Conservation (phyloP, 1,139 yeast genomes). For the Suhomyces terraborum region DNA sequence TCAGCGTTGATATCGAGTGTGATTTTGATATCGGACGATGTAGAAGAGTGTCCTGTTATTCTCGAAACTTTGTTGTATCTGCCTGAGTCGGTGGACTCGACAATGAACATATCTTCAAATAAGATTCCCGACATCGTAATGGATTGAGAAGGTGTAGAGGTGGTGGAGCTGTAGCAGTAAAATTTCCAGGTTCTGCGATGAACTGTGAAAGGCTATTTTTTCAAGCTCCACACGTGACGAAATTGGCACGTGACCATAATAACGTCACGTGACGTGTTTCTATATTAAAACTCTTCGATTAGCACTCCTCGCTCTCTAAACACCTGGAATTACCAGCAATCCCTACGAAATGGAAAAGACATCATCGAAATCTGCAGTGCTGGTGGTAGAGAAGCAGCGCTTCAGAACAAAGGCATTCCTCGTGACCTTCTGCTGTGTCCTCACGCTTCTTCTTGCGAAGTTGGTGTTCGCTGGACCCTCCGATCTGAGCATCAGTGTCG, state of each 20-base stretch:
- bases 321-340: conserved; percentile 5
- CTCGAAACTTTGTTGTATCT: conserved; percentile 93
- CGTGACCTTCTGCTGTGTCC: conserved; percentile 4
- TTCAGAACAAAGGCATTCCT: conserved; percentile 10
- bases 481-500: background rate
- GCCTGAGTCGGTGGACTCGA: conserved; percentile 83
- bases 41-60: conserved; percentile 83
- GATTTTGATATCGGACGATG: conserved; percentile 79
- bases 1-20: conserved; percentile 92
- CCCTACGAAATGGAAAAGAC: conserved; percentile 7
- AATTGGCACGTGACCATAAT: too few species aligned
- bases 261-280: too few species aligned
- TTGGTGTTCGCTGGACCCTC: conserved; percentile 1
- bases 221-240: conserved; percentile 4
- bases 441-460: conserved; percentile 4
- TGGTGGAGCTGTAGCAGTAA: background rate
- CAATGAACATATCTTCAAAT: conserved; percentile 90
- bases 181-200: conserved; percentile 13
- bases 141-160: background rate
- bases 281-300: background rate
- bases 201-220: too few species aligned
- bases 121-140: conserved; percentile 71
- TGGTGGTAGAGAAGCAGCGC: conserved; percentile 10
- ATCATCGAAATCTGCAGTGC: background rate
- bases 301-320: conserved; percentile 1